Evolutionary conservation across 306 rosid genomes (phyloP), one percentile per base, ranked within the genome.

Genomic region (Quercus ilex): DNA sequence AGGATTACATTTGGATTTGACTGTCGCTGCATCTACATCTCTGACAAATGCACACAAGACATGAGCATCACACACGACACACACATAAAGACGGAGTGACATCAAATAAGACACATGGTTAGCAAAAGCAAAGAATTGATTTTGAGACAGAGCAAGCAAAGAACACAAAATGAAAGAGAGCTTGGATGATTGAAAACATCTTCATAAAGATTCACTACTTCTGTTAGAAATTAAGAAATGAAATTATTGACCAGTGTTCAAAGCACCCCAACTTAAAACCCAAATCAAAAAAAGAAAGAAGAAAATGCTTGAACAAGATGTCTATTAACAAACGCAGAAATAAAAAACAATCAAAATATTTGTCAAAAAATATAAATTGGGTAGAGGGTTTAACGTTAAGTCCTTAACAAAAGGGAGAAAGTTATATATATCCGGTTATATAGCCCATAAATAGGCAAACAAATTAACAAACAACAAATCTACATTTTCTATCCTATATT

Each of bases 131-230:
- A 74, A 30, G 7, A 64, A 68, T 71, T 49, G 2, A 65, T 77
- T 76, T 79, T n/a, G 23, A 55, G 43, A 25, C 30, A 81, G 79
- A 79, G 77, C 65, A 81, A 67, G 69, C 77, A 88, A 41, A 79
- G 4, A 67, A 59, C 57, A 64, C 75, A 85, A 84, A 74, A 85
- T 68, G 87, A 86, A 69, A 76, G 52, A 41, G 46, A 41, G 8
- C 46, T 8, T 41, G 46, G 46, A 41, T 8, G 46, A 41, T 41
- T 41, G 46, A 41, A 41, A 41, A 41, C 46, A 41, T 41, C 46
- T 41, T 41, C 46, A 41, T 41, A 41, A 41, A 38, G 46, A 38
- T 38, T 38, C 46, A 6, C 46, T 2, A 38, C 11, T 38, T 38
- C 46, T 38, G 46, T 38, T 38, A 38, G 46, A 41, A 41, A n/a